Conservation (phyloP, 768 basidiomycete species). For the Collybiopsis confluens region DNA sequence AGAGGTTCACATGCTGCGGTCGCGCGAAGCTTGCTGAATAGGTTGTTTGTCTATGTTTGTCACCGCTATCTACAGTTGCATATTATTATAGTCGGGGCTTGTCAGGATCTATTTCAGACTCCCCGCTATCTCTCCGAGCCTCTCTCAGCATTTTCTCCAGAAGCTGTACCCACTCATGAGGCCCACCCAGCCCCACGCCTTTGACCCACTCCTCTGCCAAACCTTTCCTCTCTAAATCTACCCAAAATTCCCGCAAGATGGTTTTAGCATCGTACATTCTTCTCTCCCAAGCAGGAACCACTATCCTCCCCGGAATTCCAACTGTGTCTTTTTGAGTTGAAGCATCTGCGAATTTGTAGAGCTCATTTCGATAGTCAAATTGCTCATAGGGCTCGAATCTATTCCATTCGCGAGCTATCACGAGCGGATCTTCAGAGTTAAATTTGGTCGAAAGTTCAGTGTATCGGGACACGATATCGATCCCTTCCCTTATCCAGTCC, state of each 20-base stretch:
- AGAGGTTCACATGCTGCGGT: no score
- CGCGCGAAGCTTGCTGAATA: no score
- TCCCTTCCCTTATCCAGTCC: conserved; percentile 42
- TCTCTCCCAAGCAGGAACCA: conserved; percentile 53
- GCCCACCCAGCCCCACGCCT: conserved; percentile 56
- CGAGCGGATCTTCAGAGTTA: conserved; percentile 25
- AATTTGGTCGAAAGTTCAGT: conserved; percentile 29
- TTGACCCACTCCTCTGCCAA: conserved; percentile 57
- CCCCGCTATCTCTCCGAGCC: neutral
- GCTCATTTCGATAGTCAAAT: conserved; percentile 62
- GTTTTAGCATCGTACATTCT: conserved; percentile 47
- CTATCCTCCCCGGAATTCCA: conserved; percentile 18
- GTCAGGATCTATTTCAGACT: neutral
- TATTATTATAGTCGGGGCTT: neutral
- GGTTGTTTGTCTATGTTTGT: neutral
- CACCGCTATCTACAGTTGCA: neutral
- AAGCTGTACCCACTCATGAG: conserved; percentile 58
- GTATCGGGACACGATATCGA: conserved; percentile 46
- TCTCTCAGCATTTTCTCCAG: conserved; percentile 26
- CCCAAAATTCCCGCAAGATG: conserved; percentile 53
- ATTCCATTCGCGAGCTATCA: conserved; percentile 56
- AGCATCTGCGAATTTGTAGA: conserved; percentile 44
- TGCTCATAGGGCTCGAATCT: conserved; percentile 47
- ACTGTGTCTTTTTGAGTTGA: conserved; percentile 20
- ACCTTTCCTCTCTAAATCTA: conserved; percentile 47